Conservation (phyloP, 495 filamentous ascomycete species). For the Hypoxylon trugodes region DNA sequence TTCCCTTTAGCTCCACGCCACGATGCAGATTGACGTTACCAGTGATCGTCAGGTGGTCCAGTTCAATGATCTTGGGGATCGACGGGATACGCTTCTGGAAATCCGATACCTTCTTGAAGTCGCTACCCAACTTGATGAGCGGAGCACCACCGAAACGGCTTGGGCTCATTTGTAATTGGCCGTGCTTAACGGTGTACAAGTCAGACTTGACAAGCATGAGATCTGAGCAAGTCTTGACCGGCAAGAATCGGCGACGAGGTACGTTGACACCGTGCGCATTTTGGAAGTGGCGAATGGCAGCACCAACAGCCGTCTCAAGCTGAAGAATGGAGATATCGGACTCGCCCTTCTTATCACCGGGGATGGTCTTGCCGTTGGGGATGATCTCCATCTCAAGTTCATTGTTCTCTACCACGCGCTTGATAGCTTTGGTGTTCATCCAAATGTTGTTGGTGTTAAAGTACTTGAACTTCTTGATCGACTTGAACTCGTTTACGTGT, state of each 20-base stretch:
- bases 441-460: slow-evolving; percentile 99
- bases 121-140: slow-evolving; percentile 96
- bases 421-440: slow-evolving; percentile 97
- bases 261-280: slow-evolving; percentile 99
- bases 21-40: slow-evolving; percentile 95
- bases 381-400: slow-evolving; percentile 99
- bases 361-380: slow-evolving; percentile 97
- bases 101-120: slow-evolving; percentile 99
- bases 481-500: slow-evolving; percentile 99
- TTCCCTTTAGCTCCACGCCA: slow-evolving; percentile 95
- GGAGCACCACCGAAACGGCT: slow-evolving; percentile 98
- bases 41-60: slow-evolving; percentile 97
- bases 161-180: slow-evolving; percentile 94
- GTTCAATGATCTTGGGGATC: slow-evolving; percentile 97
- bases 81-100: slow-evolving; percentile 97
- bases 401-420: slow-evolving; percentile 98
- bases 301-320: slow-evolving; percentile 97
- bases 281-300: slow-evolving; percentile 97
- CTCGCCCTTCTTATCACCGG: slow-evolving; percentile 99
- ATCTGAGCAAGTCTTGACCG: slow-evolving; percentile 99
- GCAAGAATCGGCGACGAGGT: slow-evolving; percentile 95
- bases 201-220: slow-evolving; percentile 99
- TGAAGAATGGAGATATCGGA: slow-evolving; percentile 97
- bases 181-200: slow-evolving; percentile 99
- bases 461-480: slow-evolving; percentile 99